phyloP scores from a whole-genome alignment of 1,284 basidiomycete genomes.

The Leccinum ponderosum region DNA sequence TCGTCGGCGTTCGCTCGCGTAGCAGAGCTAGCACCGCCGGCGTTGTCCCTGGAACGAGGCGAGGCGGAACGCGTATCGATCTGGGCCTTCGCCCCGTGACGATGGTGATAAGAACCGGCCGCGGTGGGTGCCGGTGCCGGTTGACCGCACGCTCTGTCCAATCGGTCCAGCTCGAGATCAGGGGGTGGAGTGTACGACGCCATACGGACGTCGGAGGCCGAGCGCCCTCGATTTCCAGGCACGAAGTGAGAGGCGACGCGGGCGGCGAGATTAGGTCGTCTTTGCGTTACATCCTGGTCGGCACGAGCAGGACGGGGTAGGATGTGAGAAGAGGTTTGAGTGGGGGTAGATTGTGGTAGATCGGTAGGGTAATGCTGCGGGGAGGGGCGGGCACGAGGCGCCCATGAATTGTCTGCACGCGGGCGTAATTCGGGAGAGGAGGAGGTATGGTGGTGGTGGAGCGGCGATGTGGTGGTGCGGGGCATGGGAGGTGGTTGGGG shows the following conservation, averaged over 20 bases:
- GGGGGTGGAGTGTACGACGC: slow-evolving; percentile 18
- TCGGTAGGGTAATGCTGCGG: slow-evolving; percentile 17
- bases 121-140: neutral
- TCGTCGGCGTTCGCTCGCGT: neutral
- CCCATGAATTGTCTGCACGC: slow-evolving; percentile 21
- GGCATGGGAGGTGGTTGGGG: slow-evolving; percentile 1
- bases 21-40: neutral
- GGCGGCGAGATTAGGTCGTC: slow-evolving; percentile 10
- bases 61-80: neutral
- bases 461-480: slow-evolving; percentile 12
- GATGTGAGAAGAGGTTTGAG: no score
- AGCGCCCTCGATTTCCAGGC: slow-evolving; percentile 21
- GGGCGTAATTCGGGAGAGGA: slow-evolving; percentile 29
- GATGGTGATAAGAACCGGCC: slow-evolving; percentile 6
- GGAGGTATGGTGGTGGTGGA: slow-evolving; percentile 25
- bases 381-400: slow-evolving; percentile 22
- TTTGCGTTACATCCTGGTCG: no score
- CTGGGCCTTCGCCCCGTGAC: neutral
- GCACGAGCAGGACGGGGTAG: slow-evolving; percentile 1
- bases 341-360: neutral
- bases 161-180: slow-evolving; percentile 30
- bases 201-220: slow-evolving; percentile 28
- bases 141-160: slow-evolving; percentile 34
- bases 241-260: slow-evolving; percentile 12
- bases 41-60: slow-evolving; percentile 4